Base-by-base conservation (phyloP, 805 yeast genomes). In the Myxozyma kluyveri region DNA sequence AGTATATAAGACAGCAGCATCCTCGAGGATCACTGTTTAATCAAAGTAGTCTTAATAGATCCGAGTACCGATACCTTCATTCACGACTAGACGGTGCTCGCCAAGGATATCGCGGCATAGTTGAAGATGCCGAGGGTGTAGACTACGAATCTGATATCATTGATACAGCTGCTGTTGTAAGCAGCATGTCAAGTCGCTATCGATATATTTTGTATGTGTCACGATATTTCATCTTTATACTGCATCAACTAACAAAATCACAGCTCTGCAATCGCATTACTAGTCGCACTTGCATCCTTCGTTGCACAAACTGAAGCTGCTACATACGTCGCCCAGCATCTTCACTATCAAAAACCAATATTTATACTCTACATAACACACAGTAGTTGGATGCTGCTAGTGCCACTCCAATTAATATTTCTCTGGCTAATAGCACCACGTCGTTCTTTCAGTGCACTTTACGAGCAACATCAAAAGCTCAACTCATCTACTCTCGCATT, bases 231-330 rank as follows among this genome's bases (percentile, higher is more conserved):
- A 4, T 3, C 40, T 19, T 23, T 23, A 9, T 29, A 29, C 33
- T 29, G 33, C 14, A 29, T 29, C 33, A 29, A 29, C 12, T 14
- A 9, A 29, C 9, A 9, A 9, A 29, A 29, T 29, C n/a, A 7
- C 24, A 56, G 61, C 32, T 80, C 82, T 3, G 68, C 71, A 2
- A 57, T 69, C 1, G 72, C 84, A 1, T 75, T 82, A 38, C 12
- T 73, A 1, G 52, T 79, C 1, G 77, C 84, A 0, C 59, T 82
- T 52, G 62, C 78, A 5, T 63, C 89, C 2, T 88, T 88, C 68
- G 89, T 88, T 3, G 63, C 76, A 14, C 96, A 88, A 65, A 88
- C 96, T 0, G 96, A 88, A 65, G 72, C 83, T 54, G 86, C 95
- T 1, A 77, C 88, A 4, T 82, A 82, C 50, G 75, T 88, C 4